Percentiles rank a stretch among this genome's conserved stretches.
Evolutionary conservation across 371 early-diverging fungal genomes (phyloP).

Genomic region (Mucor plumbeus): DNA sequence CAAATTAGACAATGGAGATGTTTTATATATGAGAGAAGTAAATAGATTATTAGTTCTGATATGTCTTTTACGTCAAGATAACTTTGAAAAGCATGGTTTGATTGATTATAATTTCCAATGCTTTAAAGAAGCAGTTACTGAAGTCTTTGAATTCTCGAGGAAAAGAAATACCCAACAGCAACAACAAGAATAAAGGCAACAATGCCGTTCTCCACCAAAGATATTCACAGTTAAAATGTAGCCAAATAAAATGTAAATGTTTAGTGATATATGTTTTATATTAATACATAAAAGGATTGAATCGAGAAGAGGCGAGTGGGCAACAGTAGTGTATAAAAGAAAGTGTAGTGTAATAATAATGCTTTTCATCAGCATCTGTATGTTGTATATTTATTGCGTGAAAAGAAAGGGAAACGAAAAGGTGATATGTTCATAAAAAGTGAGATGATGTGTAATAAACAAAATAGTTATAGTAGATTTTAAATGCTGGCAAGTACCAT

Average conservation of each 20-base stretch:
- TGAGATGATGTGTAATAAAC: background rate
- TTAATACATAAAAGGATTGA: no score
- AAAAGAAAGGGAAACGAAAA: background rate
- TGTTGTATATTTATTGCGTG: background rate
- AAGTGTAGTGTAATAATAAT: no score
- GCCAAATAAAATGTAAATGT: background rate
- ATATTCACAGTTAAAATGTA: background rate
- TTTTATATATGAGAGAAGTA: conserved; percentile 81
- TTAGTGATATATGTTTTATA: background rate
- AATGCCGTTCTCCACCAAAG: background rate
- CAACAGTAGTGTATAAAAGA: no score
- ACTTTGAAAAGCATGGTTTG: conserved; percentile 87
- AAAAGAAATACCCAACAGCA: conserved; percentile 46
- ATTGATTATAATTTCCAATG: conserved; percentile 90
- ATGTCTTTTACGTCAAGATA: conserved; percentile 83
- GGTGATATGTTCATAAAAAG: background rate
- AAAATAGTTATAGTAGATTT: background rate
- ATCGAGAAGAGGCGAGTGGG: no score
- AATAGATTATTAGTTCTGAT: conserved; percentile 81
- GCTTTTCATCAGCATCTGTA: background rate
- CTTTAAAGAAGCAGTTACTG: conserved; percentile 74
- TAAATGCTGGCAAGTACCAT: conserved; percentile 55
- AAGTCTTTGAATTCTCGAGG: conserved; percentile 70
- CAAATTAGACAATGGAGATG: conserved; percentile 82
- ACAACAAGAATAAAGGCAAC: background rate